These are phyloP conservation scores for Mycena metata DNA, from an alignment of 768 basidiomycete genomes.

Conservation along the genomic window DNA sequence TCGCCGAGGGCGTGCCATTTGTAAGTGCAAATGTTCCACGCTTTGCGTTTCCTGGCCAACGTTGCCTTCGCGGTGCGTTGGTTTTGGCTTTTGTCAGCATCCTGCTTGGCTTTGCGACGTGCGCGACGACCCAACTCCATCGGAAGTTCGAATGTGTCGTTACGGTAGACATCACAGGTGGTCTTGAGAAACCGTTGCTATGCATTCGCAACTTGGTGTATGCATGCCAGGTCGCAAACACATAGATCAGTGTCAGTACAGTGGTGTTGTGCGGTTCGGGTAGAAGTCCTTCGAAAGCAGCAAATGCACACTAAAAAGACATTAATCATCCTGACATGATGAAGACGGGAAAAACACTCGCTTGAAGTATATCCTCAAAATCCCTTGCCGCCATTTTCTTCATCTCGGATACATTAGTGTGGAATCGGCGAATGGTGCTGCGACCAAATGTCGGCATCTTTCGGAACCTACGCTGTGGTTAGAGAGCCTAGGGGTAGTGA, in stretches of 20 bases:
- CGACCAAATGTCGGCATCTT: slow-evolving; percentile 46
- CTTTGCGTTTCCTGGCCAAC: not conserved
- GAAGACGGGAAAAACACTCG: too few relatives aligned
- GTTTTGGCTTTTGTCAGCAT: too few relatives aligned
- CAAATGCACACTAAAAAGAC: slow-evolving; percentile 43
- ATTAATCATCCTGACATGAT: too few relatives aligned
- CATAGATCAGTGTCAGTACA: slow-evolving; percentile 33
- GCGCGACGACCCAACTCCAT: too few relatives aligned
- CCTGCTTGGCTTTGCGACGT: too few relatives aligned
- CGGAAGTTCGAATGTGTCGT: too few relatives aligned
- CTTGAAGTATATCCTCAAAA: slow-evolving; percentile 61
- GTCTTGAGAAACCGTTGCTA: too few relatives aligned
- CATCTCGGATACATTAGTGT: slow-evolving; percentile 50
- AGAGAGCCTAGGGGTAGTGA: not conserved
- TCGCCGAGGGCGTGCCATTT: slow-evolving; percentile 21
- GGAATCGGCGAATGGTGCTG: slow-evolving; percentile 52
- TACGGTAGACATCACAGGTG: too few relatives aligned
- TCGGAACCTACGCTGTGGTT: slow-evolving; percentile 39
- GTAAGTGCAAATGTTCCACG: not conserved
- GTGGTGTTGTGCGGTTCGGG: slow-evolving; percentile 36
- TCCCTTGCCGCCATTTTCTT: slow-evolving; percentile 53
- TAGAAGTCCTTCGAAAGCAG: slow-evolving; percentile 53
- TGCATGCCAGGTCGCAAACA: slow-evolving; percentile 42
- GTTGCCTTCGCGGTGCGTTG: too few relatives aligned
- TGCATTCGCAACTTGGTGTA: not conserved